A percentile compares a stretch with the other conserved stretches of the same genome.
Evolutionary conservation across 805 yeast genomes (phyloP).

Genomic region (Lipomyces sp.): DNA sequence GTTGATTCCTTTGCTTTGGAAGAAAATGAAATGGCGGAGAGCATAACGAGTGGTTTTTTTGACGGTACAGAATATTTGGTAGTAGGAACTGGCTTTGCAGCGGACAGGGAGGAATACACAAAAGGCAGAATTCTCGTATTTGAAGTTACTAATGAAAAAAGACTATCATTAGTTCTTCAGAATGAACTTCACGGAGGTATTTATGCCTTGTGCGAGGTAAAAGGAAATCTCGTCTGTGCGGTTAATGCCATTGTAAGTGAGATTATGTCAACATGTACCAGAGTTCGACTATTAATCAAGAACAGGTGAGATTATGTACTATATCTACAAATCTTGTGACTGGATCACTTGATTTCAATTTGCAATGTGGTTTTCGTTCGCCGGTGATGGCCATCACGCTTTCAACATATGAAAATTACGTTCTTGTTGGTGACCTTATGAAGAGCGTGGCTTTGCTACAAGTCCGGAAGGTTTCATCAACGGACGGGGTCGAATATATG

Average conservation of each 20-base stretch:
- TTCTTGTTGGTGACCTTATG: slow-evolving; percentile 38
- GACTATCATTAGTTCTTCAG: slow-evolving; percentile 19
- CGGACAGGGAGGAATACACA: slow-evolving; percentile 34
- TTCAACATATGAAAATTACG: slow-evolving; percentile 21
- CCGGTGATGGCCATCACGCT: slow-evolving; percentile 34
- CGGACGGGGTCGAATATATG: slow-evolving; percentile 9
- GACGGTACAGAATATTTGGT: slow-evolving; percentile 29
- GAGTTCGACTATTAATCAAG: neutral
- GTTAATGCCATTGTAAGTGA: slow-evolving; percentile 33
- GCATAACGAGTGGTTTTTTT: slow-evolving; percentile 24
- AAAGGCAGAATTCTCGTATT: slow-evolving; percentile 35
- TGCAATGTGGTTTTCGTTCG: slow-evolving; percentile 32
- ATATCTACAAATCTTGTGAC: slow-evolving; percentile 12
- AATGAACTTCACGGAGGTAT: slow-evolving; percentile 31
- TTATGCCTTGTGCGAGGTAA: slow-evolving; percentile 25
- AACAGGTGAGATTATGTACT: slow-evolving; percentile 28
- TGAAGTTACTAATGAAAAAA: slow-evolving; percentile 23
- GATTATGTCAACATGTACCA: neutral
- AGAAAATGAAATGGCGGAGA: slow-evolving; percentile 36
- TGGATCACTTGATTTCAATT: slow-evolving; percentile 21
- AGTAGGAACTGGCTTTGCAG: slow-evolving; percentile 37
- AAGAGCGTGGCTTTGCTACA: slow-evolving; percentile 30
- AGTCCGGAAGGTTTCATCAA: neutral
- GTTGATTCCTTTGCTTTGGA: slow-evolving; percentile 24
- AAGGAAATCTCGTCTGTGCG: slow-evolving; percentile 26